Evolutionary conservation across 805 yeast genomes (phyloP).

Genomic region (Metschnikowia shivogae): DNA sequence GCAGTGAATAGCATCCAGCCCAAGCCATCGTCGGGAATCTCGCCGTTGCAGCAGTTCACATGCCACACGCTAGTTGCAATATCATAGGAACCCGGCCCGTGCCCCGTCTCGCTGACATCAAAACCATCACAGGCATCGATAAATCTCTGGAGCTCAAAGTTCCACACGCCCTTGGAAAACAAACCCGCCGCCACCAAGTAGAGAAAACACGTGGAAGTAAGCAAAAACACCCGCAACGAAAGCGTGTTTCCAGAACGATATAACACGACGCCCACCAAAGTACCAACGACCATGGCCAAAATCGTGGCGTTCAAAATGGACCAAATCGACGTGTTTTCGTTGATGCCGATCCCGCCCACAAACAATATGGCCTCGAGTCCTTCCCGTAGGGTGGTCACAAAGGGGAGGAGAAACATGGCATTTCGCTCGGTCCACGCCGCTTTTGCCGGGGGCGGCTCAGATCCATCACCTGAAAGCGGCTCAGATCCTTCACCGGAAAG

Average conservation of each 20-base stretch:
- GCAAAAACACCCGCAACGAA: conserved; percentile 69
- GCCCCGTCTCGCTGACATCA: conserved; percentile 84
- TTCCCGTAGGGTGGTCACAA: conserved; percentile 82
- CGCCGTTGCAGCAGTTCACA: conserved; percentile 90
- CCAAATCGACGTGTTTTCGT: conserved; percentile 50
- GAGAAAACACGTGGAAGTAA: conserved; percentile 72
- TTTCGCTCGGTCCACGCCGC: conserved; percentile 47
- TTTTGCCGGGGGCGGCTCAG: conserved; percentile 5
- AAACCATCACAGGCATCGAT: conserved; percentile 72
- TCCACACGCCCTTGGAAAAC: conserved; percentile 87
- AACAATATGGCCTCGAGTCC: conserved; percentile 91
- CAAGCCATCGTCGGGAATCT: conserved; percentile 60
- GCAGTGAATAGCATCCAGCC: conserved; percentile 91
- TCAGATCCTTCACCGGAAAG: too few relatives aligned
- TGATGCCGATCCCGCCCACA: conserved; percentile 84
- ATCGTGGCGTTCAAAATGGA: conserved; percentile 64
- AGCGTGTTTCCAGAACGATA: conserved; percentile 77
- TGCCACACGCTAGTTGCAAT: conserved; percentile 82
- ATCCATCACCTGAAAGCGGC: too few relatives aligned
- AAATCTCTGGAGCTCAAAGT: conserved; percentile 72
- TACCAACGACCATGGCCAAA: conserved; percentile 56
- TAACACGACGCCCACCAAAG: conserved; percentile 58
- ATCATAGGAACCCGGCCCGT: conserved; percentile 92
- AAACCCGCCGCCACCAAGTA: conserved; percentile 86
- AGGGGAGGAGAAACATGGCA: conserved; percentile 73